Conservation (phyloP, 2,329 filamentous ascomycete species). For the Acarospora socialis region DNA sequence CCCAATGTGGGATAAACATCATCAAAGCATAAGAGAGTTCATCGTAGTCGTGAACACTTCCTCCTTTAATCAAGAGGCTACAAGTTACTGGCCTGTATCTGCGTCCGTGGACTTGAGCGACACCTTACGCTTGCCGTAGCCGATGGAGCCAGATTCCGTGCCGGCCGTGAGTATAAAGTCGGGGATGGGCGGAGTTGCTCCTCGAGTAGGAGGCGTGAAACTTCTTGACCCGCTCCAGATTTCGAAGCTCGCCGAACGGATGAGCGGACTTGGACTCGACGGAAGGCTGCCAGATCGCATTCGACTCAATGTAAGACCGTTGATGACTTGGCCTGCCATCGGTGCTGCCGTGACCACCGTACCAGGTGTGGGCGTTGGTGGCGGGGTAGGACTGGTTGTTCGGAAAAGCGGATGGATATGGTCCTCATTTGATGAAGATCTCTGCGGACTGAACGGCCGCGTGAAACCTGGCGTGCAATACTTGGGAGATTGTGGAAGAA, state of each 20-base stretch:
- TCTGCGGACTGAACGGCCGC: constrained; percentile 8
- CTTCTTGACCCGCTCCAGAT: no score
- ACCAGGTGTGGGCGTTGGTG: constrained; percentile 35
- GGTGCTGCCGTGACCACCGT: constrained; percentile 43
- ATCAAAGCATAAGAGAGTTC: no score
- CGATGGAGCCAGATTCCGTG: constrained; percentile 23
- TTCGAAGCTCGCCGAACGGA: constrained; percentile 10
- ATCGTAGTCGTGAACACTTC: no score
- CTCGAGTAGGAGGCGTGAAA: constrained; percentile 23
- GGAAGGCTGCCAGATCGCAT: constrained; percentile 24
- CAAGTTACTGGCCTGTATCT: neutral
- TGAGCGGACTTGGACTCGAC: constrained; percentile 15
- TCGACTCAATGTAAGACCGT: constrained; percentile 23
- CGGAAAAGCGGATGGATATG: constrained; percentile 47
- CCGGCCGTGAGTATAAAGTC: constrained; percentile 29
- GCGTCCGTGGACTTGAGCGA: neutral
- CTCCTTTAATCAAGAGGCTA: neutral
- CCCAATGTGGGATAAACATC: no score
- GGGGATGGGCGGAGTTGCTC: constrained; percentile 28
- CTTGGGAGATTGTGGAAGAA: constrained; percentile 8
- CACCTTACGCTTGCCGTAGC: constrained; percentile 16
- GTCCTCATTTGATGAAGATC: constrained; percentile 26
- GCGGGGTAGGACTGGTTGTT: constrained; percentile 37
- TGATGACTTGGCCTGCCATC: constrained; percentile 38
- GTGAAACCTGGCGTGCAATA: constrained; percentile 3